These are phyloP conservation scores for Phytophthora constricta DNA, from an alignment of 352 stramenopile species.

Conservation along the genomic window DNA sequence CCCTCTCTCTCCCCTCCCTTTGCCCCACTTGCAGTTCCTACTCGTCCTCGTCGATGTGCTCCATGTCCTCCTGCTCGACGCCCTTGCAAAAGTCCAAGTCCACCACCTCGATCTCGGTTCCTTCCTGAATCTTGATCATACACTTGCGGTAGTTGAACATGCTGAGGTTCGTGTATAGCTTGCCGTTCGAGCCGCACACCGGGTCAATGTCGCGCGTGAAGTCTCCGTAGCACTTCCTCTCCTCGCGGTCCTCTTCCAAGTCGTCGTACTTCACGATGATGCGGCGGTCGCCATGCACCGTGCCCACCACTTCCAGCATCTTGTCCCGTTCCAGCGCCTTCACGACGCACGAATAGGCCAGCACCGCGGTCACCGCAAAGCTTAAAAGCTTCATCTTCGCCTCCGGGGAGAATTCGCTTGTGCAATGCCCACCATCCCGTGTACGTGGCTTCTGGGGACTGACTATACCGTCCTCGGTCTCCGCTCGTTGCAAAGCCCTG, in stretches of 20 bases:
- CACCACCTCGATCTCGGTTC: conserved; percentile 36
- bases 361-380: conserved; percentile 9
- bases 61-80: conserved; percentile 40
- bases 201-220: conserved; percentile 60
- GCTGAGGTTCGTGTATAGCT: conserved; percentile 58
- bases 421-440: conserved; percentile 14
- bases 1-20: conserved; percentile 9
- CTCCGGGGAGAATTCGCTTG: conserved; percentile 29
- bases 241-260: conserved; percentile 29
- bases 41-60: conserved; percentile 29
- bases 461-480: conserved; percentile 22
- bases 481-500: not conserved
- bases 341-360: conserved; percentile 19
- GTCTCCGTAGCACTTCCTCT: conserved; percentile 42
- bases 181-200: conserved; percentile 66
- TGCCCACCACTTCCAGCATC: conserved; percentile 40
- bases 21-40: not conserved
- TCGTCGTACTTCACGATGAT: conserved; percentile 29
- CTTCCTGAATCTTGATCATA: conserved; percentile 39
- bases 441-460: conserved; percentile 30
- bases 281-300: conserved; percentile 38
- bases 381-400: conserved; percentile 20
- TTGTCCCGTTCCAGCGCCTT: conserved; percentile 40
- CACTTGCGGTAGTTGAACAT: conserved; percentile 68
- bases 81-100: conserved; percentile 57